Percentiles rank a stretch among this genome's conserved stretches.
These are phyloP conservation scores for Diaporthe capsici DNA, from an alignment of 2,329 filamentous ascomycete genomes.

Conservation along the genomic window DNA sequence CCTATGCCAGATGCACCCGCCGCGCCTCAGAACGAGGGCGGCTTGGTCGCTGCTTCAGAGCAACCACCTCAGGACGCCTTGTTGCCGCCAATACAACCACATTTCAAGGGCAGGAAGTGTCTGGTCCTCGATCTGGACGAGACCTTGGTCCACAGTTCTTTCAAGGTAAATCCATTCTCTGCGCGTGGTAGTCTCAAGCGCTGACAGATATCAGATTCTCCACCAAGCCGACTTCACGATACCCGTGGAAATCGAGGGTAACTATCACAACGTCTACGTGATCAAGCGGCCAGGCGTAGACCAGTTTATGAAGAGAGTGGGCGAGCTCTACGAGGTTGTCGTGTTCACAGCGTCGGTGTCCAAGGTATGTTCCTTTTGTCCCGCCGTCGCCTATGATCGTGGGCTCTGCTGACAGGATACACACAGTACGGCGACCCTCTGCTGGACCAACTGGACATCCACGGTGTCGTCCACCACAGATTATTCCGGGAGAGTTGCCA, in stretches of 20 bases:
- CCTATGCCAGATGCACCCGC: slow-evolving; percentile 55
- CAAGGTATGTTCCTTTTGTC: slow-evolving; percentile 73
- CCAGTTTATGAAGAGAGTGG: slow-evolving; percentile 98
- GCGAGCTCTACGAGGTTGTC: slow-evolving; percentile 97
- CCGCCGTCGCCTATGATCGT: neutral
- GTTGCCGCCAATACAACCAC: slow-evolving; percentile 84
- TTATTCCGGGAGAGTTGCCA: slow-evolving; percentile 99
- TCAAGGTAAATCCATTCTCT: slow-evolving; percentile 78
- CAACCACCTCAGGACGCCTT: slow-evolving; percentile 76
- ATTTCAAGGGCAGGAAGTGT: slow-evolving; percentile 90
- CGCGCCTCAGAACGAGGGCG: slow-evolving; percentile 55
- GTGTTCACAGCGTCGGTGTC: slow-evolving; percentile 99
- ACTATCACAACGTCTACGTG: slow-evolving; percentile 99
- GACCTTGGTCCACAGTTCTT: slow-evolving; percentile 97
- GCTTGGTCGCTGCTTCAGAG: slow-evolving; percentile 60
- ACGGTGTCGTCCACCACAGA: slow-evolving; percentile 95
- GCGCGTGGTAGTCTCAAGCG: neutral
- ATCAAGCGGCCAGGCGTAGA: slow-evolving; percentile 99
- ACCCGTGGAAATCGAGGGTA: slow-evolving; percentile 97
- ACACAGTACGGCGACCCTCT: slow-evolving; percentile 92
- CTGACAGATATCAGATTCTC: slow-evolving; percentile 75
- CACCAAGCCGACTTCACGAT: slow-evolving; percentile 99
- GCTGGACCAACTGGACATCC: slow-evolving; percentile 96
- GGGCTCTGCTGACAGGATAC: slow-evolving; percentile 38
- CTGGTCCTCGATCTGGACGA: slow-evolving; percentile 96